phyloP scores from a whole-genome alignment of 2,329 filamentous ascomycete species.

The Triangularia verruculosa region DNA sequence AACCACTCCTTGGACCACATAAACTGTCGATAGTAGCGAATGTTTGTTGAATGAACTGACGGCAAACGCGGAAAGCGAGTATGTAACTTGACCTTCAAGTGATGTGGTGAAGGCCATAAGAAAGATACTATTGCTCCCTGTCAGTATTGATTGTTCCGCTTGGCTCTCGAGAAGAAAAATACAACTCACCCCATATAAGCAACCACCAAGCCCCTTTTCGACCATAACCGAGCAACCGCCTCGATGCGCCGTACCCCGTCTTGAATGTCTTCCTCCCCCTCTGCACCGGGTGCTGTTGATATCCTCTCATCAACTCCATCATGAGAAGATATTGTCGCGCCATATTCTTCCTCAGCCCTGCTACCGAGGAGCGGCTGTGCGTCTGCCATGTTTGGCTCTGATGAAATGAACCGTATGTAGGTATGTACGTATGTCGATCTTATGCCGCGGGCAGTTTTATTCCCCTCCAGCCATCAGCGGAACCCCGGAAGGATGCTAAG shows the following conservation, averaged over 20 bases:
- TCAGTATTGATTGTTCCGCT: neutral
- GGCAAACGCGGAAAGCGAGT: conserved; percentile 58
- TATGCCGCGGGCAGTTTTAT: neutral
- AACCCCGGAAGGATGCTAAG: neutral
- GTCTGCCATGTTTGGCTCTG: neutral
- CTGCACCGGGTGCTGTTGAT: neutral
- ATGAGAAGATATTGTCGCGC: neutral
- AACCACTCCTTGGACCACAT: conserved; percentile 62
- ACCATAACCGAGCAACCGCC: conserved; percentile 34
- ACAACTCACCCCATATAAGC: conserved; percentile 31
- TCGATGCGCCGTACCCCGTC: conserved; percentile 42
- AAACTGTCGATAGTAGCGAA: conserved; percentile 62
- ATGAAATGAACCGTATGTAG: neutral
- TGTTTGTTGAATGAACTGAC: conserved; percentile 62
- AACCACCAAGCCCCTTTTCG: conserved; percentile 31
- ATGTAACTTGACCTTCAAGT: conserved; percentile 63
- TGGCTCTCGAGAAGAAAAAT: neutral
- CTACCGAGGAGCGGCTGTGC: neutral
- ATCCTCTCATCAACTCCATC: neutral
- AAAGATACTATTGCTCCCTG: conserved; percentile 37
- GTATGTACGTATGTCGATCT: neutral
- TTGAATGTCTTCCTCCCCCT: conserved; percentile 24
- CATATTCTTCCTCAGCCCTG: conserved; percentile 10
- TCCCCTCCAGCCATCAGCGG: neutral
- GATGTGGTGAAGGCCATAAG: conserved; percentile 65